Evolutionary conservation across 345 rosid genomes (phyloP).

Genomic region (Arabis hirsuta): DNA sequence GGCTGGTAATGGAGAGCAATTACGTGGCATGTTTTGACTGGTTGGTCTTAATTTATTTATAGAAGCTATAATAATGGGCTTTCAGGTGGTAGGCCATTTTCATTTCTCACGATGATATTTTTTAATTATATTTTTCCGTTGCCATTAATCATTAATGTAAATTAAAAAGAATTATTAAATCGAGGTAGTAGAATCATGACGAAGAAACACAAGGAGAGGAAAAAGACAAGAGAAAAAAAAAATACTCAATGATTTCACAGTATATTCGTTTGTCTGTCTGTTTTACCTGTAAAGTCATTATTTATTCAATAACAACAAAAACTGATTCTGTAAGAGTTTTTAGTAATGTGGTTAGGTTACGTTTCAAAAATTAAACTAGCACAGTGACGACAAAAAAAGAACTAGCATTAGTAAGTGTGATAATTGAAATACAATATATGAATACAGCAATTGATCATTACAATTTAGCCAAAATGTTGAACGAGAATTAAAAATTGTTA

Average conservation of each 20-base stretch:
- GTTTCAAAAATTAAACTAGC: not conserved
- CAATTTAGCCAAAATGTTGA: not conserved
- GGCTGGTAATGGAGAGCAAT: slow-evolving; percentile 25
- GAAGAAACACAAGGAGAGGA: not conserved
- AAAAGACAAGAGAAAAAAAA: slow-evolving; percentile 14
- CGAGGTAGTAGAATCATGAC: slow-evolving; percentile 28
- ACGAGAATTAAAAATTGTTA: too few species aligned
- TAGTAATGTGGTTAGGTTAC: not conserved
- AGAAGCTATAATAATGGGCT: slow-evolving; percentile 24
- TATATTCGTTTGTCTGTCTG: slow-evolving; percentile 20
- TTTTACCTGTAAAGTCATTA: not conserved
- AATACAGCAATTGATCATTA: not conserved
- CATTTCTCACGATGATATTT: not conserved
- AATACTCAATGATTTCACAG: slow-evolving; percentile 20
- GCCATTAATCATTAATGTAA: slow-evolving; percentile 25
- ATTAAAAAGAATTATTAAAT: slow-evolving; percentile 24
- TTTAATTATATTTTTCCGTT: not conserved
- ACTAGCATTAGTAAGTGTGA: too few species aligned
- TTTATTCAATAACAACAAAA: not conserved
- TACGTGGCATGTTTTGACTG: slow-evolving; percentile 36
- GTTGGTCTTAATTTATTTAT: not conserved
- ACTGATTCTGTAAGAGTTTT: not conserved
- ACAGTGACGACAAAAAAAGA: not conserved
- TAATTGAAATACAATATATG: too few species aligned
- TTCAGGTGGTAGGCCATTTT: slow-evolving; percentile 41